These are phyloP conservation scores for Syzygium oleosum DNA, from an alignment of 345 rosid species.

Conservation along the genomic window DNA sequence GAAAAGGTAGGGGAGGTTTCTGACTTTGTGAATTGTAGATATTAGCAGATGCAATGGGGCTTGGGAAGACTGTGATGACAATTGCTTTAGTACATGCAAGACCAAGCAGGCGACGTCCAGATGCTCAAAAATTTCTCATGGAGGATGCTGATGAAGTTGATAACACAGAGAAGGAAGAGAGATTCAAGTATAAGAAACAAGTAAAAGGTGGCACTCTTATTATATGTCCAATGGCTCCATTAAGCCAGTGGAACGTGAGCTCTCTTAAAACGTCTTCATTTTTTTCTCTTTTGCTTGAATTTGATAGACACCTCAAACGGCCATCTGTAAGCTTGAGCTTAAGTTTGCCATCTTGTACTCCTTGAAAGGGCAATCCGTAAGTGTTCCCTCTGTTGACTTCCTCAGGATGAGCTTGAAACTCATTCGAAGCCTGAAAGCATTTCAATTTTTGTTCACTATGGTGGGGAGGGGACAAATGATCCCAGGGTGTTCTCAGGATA, in stretches of 20 bases:
- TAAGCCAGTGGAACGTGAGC: conserved; percentile 69
- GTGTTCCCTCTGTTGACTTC: neutral
- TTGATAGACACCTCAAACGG: neutral
- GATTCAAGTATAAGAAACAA: conserved; percentile 1
- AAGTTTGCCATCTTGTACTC: no score
- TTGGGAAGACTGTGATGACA: conserved; percentile 75
- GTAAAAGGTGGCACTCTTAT: conserved; percentile 62
- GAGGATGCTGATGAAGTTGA: conserved; percentile 4
- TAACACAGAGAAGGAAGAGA: conserved; percentile 10
- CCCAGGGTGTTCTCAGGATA: conserved; percentile 32
- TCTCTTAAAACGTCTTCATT: neutral
- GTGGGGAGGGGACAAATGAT: conserved; percentile 47
- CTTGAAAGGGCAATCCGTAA: neutral
- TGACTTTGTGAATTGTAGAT: conserved; percentile 20
- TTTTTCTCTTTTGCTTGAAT: neutral
- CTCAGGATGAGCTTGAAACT: conserved; percentile 63
- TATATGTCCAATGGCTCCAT: conserved; percentile 64
- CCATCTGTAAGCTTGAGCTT: neutral
- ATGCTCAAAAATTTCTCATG: neutral
- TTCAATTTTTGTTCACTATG: conserved; percentile 53
- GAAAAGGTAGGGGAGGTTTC: conserved; percentile 55
- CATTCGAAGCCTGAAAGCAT: conserved; percentile 40
- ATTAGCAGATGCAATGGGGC: conserved; percentile 79
- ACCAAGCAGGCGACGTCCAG: conserved; percentile 27
- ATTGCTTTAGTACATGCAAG: conserved; percentile 61